Base-by-base conservation (phyloP, 768 basidiomycete genomes). In the Boletus rufocinnamomeus region DNA sequence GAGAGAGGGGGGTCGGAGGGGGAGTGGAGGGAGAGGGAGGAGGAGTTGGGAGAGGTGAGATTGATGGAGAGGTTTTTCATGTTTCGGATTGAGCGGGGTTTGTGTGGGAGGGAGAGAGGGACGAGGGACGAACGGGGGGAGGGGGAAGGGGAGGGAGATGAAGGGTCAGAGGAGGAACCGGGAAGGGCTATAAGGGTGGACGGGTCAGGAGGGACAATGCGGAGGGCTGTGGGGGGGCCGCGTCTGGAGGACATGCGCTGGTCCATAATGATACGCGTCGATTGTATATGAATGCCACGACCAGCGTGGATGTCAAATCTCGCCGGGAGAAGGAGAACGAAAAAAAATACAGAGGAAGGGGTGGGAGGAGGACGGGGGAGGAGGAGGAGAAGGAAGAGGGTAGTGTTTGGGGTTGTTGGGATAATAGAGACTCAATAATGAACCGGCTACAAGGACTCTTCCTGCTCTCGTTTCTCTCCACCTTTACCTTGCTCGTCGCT, bases 61-160 rank as follows among this genome's bases (percentile, higher is more conserved):
- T 82, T 81, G 51, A 91, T 82, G 30, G 88, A 91, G 9, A 91
- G 75, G 62, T 85, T 84, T 79, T 91, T 92, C 82, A 87, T 84
- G 71, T 91, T 91, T 72, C 85, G 80, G 60, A 77, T 69, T 30
- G 80, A 74, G 53, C 77, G 75, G 54, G 79, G 75, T 59, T 71
- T 76, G 69, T 74, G 79, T 55, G 75, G 70, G 57, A 74, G 67
- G 81, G 46, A 14, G 25, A 0, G 35, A n/a, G 6, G 50, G 2
- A 6, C 2, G 13, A 30, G 30, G 13, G 49, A 25, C 2, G n/a
- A 23, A 13, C 10, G 16, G 19, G 23, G 35, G 6, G 43, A 45
- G 11, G 50, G 34, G 6, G 50, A 13, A 11, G 50, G 50, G 19
- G 50, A 21, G 27, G 27, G 19, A 16, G 50, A 51, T 28, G 50